These are phyloP conservation scores for Trichoderma koningii DNA, from an alignment of 2,329 filamentous ascomycete genomes.

Conservation along the genomic window DNA sequence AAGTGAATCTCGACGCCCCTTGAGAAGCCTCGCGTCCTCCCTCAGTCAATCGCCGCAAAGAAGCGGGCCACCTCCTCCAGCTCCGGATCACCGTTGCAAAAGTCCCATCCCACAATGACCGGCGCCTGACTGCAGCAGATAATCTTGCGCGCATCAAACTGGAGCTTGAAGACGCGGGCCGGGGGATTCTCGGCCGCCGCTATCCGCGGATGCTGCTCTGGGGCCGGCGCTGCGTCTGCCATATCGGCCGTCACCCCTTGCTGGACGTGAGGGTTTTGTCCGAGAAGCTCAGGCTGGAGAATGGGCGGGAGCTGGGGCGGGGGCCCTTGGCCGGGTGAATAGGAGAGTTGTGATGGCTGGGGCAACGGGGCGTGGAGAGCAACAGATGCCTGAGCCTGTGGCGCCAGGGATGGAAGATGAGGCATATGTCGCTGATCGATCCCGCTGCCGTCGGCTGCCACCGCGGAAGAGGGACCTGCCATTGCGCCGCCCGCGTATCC, in stretches of 20 bases:
- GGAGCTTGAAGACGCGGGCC: constrained; percentile 85
- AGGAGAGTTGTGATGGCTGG: constrained; percentile 9
- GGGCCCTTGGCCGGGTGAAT: background rate
- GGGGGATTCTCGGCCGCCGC: constrained; percentile 50
- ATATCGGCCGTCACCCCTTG: background rate
- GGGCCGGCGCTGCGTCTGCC: constrained; percentile 23
- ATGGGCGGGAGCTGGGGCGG: constrained; percentile 11
- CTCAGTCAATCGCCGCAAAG: constrained; percentile 64
- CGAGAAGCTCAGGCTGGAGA: background rate
- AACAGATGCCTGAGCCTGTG: background rate
- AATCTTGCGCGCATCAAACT: constrained; percentile 91
- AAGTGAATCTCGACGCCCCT: background rate
- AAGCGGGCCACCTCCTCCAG: constrained; percentile 77
- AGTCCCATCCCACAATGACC: constrained; percentile 96
- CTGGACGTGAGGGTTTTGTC: background rate
- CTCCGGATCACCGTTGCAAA: constrained; percentile 82
- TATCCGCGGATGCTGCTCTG: constrained; percentile 49
- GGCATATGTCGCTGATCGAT: background rate
- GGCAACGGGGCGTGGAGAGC: constrained; percentile 14
- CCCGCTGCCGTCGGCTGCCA: constrained; percentile 1
- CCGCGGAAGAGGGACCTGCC: background rate
- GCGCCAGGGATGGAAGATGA: background rate
- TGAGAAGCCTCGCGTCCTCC: background rate
- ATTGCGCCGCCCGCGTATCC: constrained; percentile 5
- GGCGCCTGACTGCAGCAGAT: constrained; percentile 92